A percentile compares a stretch with the other conserved stretches of the same genome.
phyloP scores from a whole-genome alignment of 345 rosid genomes.

The Physaria fendleri region DNA sequence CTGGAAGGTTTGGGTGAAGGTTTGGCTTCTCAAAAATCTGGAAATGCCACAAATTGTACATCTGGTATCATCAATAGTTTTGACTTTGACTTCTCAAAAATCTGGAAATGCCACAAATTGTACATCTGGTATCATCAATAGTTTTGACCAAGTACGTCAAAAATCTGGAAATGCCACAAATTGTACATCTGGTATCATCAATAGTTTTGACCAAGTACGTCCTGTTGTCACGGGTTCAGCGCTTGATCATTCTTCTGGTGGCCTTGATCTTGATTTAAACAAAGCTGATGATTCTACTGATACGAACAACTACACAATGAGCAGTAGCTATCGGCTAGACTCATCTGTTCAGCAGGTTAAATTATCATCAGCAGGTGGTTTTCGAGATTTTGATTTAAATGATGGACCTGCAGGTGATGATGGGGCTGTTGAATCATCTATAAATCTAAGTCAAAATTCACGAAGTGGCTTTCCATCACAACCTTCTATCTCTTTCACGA shows the following conservation, averaged over 20 bases:
- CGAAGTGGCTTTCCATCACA: constrained; percentile 43
- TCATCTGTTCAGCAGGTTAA: constrained; percentile 29
- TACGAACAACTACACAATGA: constrained; percentile 29
- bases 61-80: neutral
- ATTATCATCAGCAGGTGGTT: constrained; percentile 25
- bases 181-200: neutral
- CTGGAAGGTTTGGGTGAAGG: constrained; percentile 75
- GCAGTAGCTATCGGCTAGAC: constrained; percentile 38
- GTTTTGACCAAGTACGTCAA: neutral
- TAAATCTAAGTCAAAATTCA: constrained; percentile 32
- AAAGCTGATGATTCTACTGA: constrained; percentile 58
- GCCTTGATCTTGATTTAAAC: constrained; percentile 85
- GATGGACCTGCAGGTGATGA: constrained; percentile 74
- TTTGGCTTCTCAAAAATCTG: constrained; percentile 39
- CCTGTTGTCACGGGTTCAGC: neutral
- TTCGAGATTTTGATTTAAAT: constrained; percentile 79
- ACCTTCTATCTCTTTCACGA: constrained; percentile 35
- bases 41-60: constrained; percentile 19
- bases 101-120: constrained; percentile 29
- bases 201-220: neutral
- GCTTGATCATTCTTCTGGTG: constrained; percentile 38
- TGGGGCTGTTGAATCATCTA: constrained; percentile 39
- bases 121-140: neutral
- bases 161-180: constrained; percentile 30
- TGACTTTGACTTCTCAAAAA: constrained; percentile 38